Conservation (phyloP, 495 filamentous ascomycete genomes). For the Neurospora sp. region DNA sequence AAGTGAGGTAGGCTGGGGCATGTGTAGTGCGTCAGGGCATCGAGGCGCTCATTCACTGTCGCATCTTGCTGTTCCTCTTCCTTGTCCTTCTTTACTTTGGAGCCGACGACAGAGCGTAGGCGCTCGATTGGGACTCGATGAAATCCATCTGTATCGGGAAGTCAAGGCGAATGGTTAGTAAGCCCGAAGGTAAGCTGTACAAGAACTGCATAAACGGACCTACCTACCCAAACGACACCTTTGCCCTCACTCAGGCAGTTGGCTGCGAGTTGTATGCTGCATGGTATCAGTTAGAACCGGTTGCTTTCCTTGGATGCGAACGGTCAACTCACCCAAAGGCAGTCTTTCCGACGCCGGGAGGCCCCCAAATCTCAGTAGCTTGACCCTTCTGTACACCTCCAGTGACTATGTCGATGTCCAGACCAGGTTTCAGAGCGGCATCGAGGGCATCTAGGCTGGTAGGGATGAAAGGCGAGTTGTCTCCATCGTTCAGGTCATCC, state of each 20-base stretch:
- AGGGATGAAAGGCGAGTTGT: conserved; percentile 43
- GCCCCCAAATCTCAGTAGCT: conserved; percentile 82
- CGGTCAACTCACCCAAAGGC: conserved; percentile 52
- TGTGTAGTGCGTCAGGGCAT: conserved; percentile 21
- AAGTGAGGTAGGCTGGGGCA: conserved; percentile 62
- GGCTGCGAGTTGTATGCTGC: conserved; percentile 59
- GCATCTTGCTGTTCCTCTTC: background rate
- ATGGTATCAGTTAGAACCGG: background rate
- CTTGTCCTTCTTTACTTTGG: background rate
- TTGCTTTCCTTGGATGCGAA: background rate
- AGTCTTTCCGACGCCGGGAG: conserved; percentile 83
- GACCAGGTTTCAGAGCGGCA: conserved; percentile 14
- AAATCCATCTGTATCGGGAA: conserved; percentile 20
- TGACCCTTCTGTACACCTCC: conserved; percentile 64
- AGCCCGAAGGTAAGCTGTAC: conserved; percentile 3
- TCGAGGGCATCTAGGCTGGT: conserved; percentile 62
- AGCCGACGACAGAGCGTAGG: conserved; percentile 11
- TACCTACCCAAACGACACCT: conserved; percentile 81
- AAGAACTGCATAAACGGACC: conserved; percentile 43
- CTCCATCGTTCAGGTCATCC: conserved; percentile 41
- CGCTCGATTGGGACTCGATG: conserved; percentile 22
- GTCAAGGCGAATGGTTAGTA: conserved; percentile 3
- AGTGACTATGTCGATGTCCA: conserved; percentile 5
- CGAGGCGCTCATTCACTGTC: background rate
- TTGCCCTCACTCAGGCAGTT: conserved; percentile 51